Evolutionary conservation across 2,329 filamentous ascomycete species (phyloP), one percentile per base, ranked within the genome.

Genomic region (Thielaviopsis euricoi): DNA sequence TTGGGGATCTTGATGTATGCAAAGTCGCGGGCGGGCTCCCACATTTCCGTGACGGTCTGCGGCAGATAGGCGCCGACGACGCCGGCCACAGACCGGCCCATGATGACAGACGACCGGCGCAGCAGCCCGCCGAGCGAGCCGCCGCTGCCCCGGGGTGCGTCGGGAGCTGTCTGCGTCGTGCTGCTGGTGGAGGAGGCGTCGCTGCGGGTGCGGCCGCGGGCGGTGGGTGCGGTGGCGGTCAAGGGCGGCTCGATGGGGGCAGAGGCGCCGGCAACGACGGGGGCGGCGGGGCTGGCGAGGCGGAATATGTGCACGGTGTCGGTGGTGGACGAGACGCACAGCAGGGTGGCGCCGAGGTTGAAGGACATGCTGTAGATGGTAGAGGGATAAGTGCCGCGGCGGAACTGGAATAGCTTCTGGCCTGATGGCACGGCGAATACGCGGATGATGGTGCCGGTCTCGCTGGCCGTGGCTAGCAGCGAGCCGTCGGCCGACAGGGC

Each of bases 361-460:
- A 98, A 98, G 1, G 90, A 95, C 89, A 98, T 96, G 79, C 89
- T 95, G 73, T 90, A 96, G 64, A 98, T 98, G 48, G 88, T 86
- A 1, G 90, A 90, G 0, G 93, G 93, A 70, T 96, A 96, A 2
- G 91, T 96, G 50, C 93, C 93, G 62, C 93, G 83, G 60, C 93
- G 82, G 72, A 98, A 98, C 68, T 98, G 91, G 69, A 90, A 97
- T 19, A 98, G 78, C 70, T 97, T 98, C 66, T 91, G 85, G 12
- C 88, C 93, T 62, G 84, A 82, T 2, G 93, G 93, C 1, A 98
- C 82, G 0, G 88, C 89, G 70, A 98, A 98, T 56, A 98, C 89
- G 17, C 93, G 84, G 62, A 98, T 95, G 61, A 98, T 95, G 0
- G 93, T 98, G 62, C 93, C 93, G 56, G 95, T 98, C 69, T 98